These are phyloP conservation scores for Aspergillus fijiensis DNA, from an alignment of 2,329 filamentous ascomycete species.

Conservation along the genomic window DNA sequence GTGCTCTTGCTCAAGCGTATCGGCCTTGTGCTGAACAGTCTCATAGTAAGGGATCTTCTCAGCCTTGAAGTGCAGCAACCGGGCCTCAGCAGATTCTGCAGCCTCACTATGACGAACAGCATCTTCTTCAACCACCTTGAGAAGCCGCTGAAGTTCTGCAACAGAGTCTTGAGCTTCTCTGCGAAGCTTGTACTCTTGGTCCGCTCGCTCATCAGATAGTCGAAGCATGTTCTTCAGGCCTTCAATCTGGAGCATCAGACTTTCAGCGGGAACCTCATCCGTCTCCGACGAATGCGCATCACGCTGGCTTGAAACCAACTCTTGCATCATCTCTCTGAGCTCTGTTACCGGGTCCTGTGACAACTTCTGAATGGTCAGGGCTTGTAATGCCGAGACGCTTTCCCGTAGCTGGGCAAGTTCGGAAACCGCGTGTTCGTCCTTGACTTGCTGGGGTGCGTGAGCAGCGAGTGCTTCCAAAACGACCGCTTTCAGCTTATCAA, in stretches of 20 bases:
- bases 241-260: conserved; percentile 57
- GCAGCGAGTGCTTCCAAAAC: conserved; percentile 65
- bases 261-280: conserved; percentile 51
- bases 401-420: conserved; percentile 42
- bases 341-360: conserved; percentile 48
- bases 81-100: conserved; percentile 64
- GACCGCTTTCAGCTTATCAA: conserved; percentile 74
- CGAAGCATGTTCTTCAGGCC: conserved; percentile 70
- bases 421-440: conserved; percentile 28
- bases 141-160: conserved; percentile 68
- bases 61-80: conserved; percentile 63
- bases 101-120: conserved; percentile 48
- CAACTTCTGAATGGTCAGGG: conserved; percentile 41
- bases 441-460: conserved; percentile 36
- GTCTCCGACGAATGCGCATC: conserved; percentile 53
- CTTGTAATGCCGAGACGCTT: conserved; percentile 40
- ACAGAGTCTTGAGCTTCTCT: conserved; percentile 70
- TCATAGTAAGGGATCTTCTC: conserved; percentile 69
- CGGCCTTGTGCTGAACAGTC: conserved; percentile 62
- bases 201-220: conserved; percentile 61
- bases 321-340: conserved; percentile 63
- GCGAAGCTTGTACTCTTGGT: conserved; percentile 63
- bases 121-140: conserved; percentile 64
- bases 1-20: conserved; percentile 68
- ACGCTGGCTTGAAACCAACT: conserved; percentile 56